These are phyloP conservation scores for Xylaria longipes DNA, from an alignment of 495 filamentous ascomycete genomes.

Conservation along the genomic window DNA sequence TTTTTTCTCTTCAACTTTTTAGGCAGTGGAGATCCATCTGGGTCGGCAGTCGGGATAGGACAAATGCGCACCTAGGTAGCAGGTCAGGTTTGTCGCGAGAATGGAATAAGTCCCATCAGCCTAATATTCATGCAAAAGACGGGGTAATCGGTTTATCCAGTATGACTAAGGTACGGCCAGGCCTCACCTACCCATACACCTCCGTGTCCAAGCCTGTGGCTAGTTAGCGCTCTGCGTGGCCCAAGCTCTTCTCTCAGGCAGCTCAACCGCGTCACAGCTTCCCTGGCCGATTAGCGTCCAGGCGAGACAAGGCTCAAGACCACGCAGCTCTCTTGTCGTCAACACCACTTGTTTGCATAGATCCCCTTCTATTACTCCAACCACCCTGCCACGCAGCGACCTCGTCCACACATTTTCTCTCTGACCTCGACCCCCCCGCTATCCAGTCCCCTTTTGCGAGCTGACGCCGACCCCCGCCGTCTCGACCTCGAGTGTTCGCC, in stretches of 20 bases:
- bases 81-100: too few species aligned
- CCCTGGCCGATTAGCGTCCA: conserved; percentile 14
- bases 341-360: conserved; percentile 2
- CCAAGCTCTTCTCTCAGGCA: conserved; percentile 30
- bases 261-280: conserved; percentile 32
- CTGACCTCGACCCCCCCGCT: neutral
- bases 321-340: neutral
- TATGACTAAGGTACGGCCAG: neutral
- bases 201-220: neutral
- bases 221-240: neutral
- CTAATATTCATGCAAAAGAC: neutral
- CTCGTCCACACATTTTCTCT: neutral
- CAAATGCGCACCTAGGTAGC: neutral
- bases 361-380: conserved; percentile 14
- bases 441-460: neutral
- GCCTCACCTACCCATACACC: neutral
- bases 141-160: neutral
- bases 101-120: neutral
- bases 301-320: conserved; percentile 20
- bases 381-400: neutral
- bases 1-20: conserved; percentile 9
- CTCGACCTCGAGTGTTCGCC: conserved; percentile 33
- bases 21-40: neutral
- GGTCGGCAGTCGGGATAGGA: neutral
- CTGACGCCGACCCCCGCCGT: neutral